Conservation (phyloP, 2,329 filamentous ascomycete genomes). For the Pseudogymnoascus sp. region DNA sequence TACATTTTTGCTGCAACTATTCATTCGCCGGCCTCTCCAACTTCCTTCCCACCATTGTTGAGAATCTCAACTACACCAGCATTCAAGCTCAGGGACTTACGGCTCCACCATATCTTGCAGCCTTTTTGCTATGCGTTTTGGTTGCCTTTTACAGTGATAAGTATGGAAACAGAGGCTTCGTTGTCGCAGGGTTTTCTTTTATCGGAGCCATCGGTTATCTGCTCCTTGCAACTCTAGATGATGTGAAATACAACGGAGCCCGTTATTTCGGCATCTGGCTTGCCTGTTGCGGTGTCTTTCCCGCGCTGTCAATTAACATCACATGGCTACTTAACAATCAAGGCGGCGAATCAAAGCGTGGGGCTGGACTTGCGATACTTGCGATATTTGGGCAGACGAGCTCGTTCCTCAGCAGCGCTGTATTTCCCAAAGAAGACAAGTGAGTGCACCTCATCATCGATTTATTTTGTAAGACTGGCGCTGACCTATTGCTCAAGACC, state of each 20-base stretch:
- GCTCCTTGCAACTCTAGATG: conserved; percentile 23
- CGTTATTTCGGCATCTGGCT: conserved; percentile 33
- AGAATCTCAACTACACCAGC: conserved; percentile 32
- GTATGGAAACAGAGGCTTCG: conserved; percentile 28
- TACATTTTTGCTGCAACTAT: conserved; percentile 33
- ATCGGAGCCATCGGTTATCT: conserved; percentile 29
- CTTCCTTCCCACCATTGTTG: conserved; percentile 34
- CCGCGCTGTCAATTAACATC: conserved; percentile 24
- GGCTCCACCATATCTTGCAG: conserved; percentile 33
- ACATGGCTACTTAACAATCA: conserved; percentile 28
- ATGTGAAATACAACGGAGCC: conserved; percentile 18
- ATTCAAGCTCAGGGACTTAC: conserved; percentile 34
- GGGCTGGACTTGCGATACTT: conserved; percentile 22
- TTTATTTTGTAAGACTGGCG: conserved; percentile 21
- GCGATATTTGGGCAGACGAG: conserved; percentile 25
- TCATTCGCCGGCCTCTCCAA: conserved; percentile 33
- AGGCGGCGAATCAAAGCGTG: conserved; percentile 25
- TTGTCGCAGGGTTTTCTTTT: conserved; percentile 24
- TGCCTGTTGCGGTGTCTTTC: conserved; percentile 29
- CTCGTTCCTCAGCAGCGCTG: conserved; percentile 24
- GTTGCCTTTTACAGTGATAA: conserved; percentile 30
- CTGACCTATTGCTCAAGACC: conserved; percentile 28
- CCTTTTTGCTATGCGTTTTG: conserved; percentile 29
- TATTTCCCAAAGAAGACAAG: conserved; percentile 22
- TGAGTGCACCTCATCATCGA: conserved; percentile 1